Base-by-base conservation (phyloP, 352 stramenopile genomes). In the Phytophthora constricta region DNA sequence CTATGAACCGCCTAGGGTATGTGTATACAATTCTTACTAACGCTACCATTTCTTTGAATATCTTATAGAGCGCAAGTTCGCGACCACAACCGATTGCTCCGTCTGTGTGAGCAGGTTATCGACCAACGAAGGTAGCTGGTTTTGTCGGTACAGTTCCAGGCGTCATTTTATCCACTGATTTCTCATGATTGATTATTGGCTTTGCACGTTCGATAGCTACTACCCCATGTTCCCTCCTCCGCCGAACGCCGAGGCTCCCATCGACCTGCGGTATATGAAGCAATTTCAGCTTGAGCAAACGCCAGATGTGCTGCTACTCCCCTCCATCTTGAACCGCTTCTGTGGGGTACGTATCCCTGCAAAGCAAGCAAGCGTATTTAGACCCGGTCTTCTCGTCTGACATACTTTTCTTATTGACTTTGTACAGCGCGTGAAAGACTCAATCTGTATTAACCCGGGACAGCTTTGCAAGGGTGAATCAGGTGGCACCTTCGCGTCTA, bases 391-490 rank as follows among this genome's bases (percentile, higher is more conserved):
- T 58, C 52, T 13, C 11, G 1, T 22, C 14, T 37, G 5, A 33
- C 49, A n/a, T 8, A 67, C 25, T 76, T 58, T 54, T 27, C 37
- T 23, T 49, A 31, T n/a, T 49, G n/a, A n/a, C 52, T 50, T 25
- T 89, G 88, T 73, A 19, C 76, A 97, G 76, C 79, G 93, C 20
- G 77, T 98, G 25, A 79, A 95, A 65, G 89, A 97, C 53, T 97
- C 90, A 22, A 89, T 99, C 27, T 97, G 96, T 65, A 75, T 99
- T 48, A 99, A 99, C 74, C 96, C 96, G 0, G 96, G 96, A 1
- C 87, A 95, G 62, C 73, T 99, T 22, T 97, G 91, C 53, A 98
- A 98, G 76, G 95, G 92, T 43, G 89, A 90, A 19, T 96, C 92
- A 0, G 97, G 96, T 52, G 97, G 97, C 47, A 98, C 96, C 1